Evolutionary conservation across 768 basidiomycete species (phyloP).

Genomic region (Austroboletus eburneus): DNA sequence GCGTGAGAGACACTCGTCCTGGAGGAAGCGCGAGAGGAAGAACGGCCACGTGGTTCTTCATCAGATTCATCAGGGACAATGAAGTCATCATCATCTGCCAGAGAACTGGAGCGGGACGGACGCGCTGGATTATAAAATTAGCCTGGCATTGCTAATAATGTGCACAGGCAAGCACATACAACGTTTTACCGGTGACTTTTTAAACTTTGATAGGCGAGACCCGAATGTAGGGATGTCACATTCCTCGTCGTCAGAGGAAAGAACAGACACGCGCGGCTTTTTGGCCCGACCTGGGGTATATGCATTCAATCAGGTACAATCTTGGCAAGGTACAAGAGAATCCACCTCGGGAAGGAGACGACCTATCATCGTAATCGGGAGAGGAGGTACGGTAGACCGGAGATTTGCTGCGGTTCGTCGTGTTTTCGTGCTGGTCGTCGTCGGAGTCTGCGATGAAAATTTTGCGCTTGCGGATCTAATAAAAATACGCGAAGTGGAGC

Average conservation of each 20-base stretch:
- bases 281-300: slow-evolving; percentile 44
- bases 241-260: slow-evolving; percentile 48
- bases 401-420: neutral
- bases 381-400: slow-evolving; percentile 26
- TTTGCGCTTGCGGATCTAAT: slow-evolving; percentile 60
- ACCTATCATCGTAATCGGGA: slow-evolving; percentile 22
- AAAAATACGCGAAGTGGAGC: neutral
- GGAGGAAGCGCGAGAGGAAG: slow-evolving; percentile 51
- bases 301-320: slow-evolving; percentile 1
- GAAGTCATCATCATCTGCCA: slow-evolving; percentile 68
- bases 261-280: slow-evolving; percentile 54
- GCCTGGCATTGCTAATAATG: neutral
- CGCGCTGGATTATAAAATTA: slow-evolving; percentile 32
- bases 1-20: slow-evolving; percentile 30
- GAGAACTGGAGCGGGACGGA: slow-evolving; percentile 36
- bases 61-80: slow-evolving; percentile 66
- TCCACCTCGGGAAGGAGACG: slow-evolving; percentile 27
- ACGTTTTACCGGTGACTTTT: slow-evolving; percentile 56
- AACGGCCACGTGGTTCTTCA: slow-evolving; percentile 44
- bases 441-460: slow-evolving; percentile 67
- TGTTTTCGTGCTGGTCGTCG: slow-evolving; percentile 41
- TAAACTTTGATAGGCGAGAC: slow-evolving; percentile 58
- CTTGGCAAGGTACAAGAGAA: neutral
- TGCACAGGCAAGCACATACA: slow-evolving; percentile 31
- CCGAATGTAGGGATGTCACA: slow-evolving; percentile 47